Evolutionary conservation across 1,139 yeast species (phyloP), one percentile per base, ranked within the genome.

Genomic region (Suhomyces bolitotheri): DNA sequence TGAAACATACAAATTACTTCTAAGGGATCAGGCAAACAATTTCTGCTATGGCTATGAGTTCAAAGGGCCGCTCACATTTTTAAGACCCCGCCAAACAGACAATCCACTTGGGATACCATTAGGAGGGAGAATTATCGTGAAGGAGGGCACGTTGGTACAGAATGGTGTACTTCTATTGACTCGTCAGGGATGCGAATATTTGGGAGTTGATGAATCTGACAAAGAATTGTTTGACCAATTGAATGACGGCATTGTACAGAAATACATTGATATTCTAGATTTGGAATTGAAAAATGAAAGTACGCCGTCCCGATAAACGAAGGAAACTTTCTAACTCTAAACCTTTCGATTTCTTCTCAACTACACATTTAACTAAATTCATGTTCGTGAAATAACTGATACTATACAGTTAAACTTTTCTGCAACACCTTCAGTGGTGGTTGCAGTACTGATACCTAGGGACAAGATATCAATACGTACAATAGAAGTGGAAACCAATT

Each of bases 41-140:
- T 62, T 54, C 38, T 57, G 69, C 37, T 68, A 56, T 46, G 76
- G 64, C 3, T 64, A 66, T 38, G 76, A 71, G 44, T 51, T 56
- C 36, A 56, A 58, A 33, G 72, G 66, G 32, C 56, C 57, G 17
- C 47, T 71, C 11, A 53, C 56, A 11, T 71, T 70, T 48, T 48
- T 71, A 22, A 50, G 69, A 15, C 39, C 45, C 5, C 31, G 40
- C 4, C 33, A 40, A 3, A 38, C 28, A 9, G 33, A 43, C 19
- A 49, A 58, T 3, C 73, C 74, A 7, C 50, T 70, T 16, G 60
- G 62, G 1, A 50, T 68, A 1, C 60, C 58, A n/a, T 51, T 71
- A 21, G 76, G 76, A 1, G 73, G 73, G 1, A 50, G 58, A 26
- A 32, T 71, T 13, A 39, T 57, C 7, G 62, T 69, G 3, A 54